These are phyloP conservation scores for Heteromeles arbutifolia DNA, from an alignment of 306 rosid genomes.

Conservation along the genomic window DNA sequence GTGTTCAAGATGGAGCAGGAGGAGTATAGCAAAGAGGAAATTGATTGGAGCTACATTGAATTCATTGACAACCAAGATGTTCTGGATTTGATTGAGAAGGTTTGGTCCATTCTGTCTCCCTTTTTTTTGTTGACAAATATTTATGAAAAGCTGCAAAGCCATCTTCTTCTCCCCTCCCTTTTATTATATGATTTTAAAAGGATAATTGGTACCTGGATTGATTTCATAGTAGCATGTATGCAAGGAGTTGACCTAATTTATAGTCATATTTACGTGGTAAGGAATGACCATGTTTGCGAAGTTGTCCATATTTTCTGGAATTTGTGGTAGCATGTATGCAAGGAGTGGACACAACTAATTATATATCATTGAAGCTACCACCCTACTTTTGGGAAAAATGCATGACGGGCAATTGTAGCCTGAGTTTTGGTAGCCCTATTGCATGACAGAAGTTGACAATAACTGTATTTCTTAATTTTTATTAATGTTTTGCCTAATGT, in stretches of 20 bases:
- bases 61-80: slow-evolving; percentile 98
- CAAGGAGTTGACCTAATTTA: not conserved
- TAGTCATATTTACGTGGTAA: not conserved
- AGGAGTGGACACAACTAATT: not conserved
- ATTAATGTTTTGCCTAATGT: not conserved
- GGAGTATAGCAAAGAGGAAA: slow-evolving; percentile 91
- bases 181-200: not conserved
- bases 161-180: not conserved
- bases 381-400: not conserved
- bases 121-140: not conserved
- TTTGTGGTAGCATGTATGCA: too few species aligned
- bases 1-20: slow-evolving; percentile 99
- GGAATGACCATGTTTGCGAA: not conserved
- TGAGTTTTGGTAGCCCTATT: not conserved
- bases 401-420: not conserved
- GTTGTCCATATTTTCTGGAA: not conserved
- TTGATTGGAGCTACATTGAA: slow-evolving; percentile 98
- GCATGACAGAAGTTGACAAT: not conserved
- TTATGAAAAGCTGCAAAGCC: not conserved
- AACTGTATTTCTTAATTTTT: not conserved
- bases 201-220: not conserved
- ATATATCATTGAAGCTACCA: not conserved
- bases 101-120: slow-evolving; percentile 14
- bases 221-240: not conserved
- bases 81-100: slow-evolving; percentile 97